A percentile compares a stretch with the other conserved stretches of the same genome.
phyloP scores from a whole-genome alignment of 2,329 filamentous ascomycete genomes.

The Fusarium solani-melongenae region DNA sequence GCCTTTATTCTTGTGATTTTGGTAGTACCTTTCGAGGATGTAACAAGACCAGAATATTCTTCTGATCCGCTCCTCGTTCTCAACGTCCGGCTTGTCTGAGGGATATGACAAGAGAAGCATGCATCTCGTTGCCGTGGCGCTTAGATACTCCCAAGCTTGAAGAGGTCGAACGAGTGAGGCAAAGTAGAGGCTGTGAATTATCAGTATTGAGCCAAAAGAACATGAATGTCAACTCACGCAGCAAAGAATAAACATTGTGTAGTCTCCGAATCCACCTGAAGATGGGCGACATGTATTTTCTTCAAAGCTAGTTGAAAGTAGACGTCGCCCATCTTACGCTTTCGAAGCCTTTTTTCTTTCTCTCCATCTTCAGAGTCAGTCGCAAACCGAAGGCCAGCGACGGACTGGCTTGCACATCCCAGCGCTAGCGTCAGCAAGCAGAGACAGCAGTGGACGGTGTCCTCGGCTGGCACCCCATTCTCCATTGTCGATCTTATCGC shows the following conservation, averaged over 20 bases:
- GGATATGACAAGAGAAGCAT: conserved; percentile 60
- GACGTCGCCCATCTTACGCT: conserved; percentile 52
- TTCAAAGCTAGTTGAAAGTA: conserved; percentile 61
- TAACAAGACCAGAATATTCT: conserved; percentile 67
- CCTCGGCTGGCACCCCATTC: conserved; percentile 50
- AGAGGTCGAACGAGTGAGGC: conserved; percentile 61
- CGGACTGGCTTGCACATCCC: conserved; percentile 58
- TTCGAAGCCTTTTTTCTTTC: conserved; percentile 44
- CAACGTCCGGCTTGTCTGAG: conserved; percentile 45
- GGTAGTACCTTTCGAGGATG: conserved; percentile 59
- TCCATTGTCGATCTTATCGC: conserved; percentile 47
- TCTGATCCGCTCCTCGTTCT: conserved; percentile 60
- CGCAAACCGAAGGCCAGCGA: conserved; percentile 42
- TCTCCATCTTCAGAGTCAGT: conserved; percentile 40
- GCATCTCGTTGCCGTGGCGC: conserved; percentile 60
- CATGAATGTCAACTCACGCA: conserved; percentile 49
- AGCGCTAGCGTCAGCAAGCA: conserved; percentile 60
- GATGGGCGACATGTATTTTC: conserved; percentile 58
- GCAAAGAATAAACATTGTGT: conserved; percentile 63
- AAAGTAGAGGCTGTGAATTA: conserved; percentile 54
- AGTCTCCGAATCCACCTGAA: conserved; percentile 57
- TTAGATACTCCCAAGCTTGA: conserved; percentile 64
- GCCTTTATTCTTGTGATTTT: fast-evolving
- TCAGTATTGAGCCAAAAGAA: fast-evolving
- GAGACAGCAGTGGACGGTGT: conserved; percentile 54